Base-by-base conservation (phyloP, 495 filamentous ascomycete genomes). In the Xylaria palmicola region DNA sequence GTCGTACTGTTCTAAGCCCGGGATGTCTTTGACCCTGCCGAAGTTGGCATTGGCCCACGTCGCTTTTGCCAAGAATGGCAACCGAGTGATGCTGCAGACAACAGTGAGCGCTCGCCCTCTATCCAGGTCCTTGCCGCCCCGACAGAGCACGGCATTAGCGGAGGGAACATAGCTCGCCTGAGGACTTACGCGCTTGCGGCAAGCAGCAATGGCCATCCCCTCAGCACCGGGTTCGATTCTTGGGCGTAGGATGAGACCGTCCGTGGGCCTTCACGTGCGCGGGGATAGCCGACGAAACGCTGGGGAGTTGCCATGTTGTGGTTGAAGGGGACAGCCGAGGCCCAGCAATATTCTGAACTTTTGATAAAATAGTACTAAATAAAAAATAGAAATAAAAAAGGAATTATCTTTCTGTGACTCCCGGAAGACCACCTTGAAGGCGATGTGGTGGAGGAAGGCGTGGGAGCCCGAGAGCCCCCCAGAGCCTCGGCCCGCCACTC, bases 11-110 rank as follows among this genome's bases (percentile, higher is more conserved):
- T 85, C 75, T 13, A 97, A 79, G 22, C 82, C 78, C 4, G 75
- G 72, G 7, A 88, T 76, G 32, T 83, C 67, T 51, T 83, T 85
- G 29, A 92, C 79, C 26, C 74, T 66, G 40, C 74, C 79, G 62
- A 97, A 91, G 20, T 87, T 87, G 27, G 90, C 90, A 75, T 92
- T 93, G 45, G 65, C 73, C 89, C 89, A 97, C 20, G 77, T 58
- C 4, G 64, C 63, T 24, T 69, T 69, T 17, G 73, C 71, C 5
- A 78, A 4, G 8, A 64, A 67, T 10, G 57, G 41, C 10, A 63
- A 50, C 39, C 60, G 61, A 6, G 63, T 43, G 19, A 75, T 43
- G n/a, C 77, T 80, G 32, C 4, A 34, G 44, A 2, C 15, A 44
- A 34, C 15, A 45, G 43, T 65, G 22, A 64, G 60, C 49, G 19